A percentile compares a stretch with the other conserved stretches of the same genome.
These are phyloP conservation scores for Ceratocystis destructans DNA, from an alignment of 2,329 filamentous ascomycete genomes.

Conservation along the genomic window DNA sequence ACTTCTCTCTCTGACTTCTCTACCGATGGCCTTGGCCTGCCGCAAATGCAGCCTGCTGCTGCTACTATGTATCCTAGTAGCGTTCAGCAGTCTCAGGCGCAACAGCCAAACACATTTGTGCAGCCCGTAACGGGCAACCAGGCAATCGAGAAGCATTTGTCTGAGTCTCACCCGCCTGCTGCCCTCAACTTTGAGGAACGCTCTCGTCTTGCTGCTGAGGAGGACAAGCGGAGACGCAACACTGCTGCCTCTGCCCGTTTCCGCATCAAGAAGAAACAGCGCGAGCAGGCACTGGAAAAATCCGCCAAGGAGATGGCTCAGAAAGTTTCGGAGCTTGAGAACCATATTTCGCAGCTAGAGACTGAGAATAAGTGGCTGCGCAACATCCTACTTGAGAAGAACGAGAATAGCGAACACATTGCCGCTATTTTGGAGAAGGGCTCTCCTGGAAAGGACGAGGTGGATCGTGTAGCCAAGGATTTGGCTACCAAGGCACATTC, in stretches of 20 bases:
- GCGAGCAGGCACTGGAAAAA: slow-evolving; percentile 71
- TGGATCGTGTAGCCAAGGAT: slow-evolving; percentile 11
- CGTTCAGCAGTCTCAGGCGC: slow-evolving; percentile 25
- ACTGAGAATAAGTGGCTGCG: slow-evolving; percentile 74
- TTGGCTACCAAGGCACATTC: background rate
- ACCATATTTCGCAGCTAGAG: slow-evolving; percentile 61
- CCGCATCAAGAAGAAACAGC: slow-evolving; percentile 91
- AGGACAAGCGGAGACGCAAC: slow-evolving; percentile 81
- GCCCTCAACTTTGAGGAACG: slow-evolving; percentile 51
- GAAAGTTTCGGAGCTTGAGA: slow-evolving; percentile 60
- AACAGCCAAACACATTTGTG: slow-evolving; percentile 19
- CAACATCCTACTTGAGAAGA: slow-evolving; percentile 70
- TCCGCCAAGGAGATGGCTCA: slow-evolving; percentile 73
- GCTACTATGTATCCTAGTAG: slow-evolving; percentile 33
- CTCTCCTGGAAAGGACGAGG: slow-evolving; percentile 26
- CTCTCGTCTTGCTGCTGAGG: slow-evolving; percentile 62
- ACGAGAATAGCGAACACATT: slow-evolving; percentile 46
- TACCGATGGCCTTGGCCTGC: slow-evolving; percentile 27
- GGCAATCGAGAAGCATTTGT: slow-evolving; percentile 34
- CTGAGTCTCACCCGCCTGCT: slow-evolving; percentile 31
- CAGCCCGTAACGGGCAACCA: slow-evolving; percentile 23
- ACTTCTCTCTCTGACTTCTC: slow-evolving; percentile 4
- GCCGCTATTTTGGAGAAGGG: slow-evolving; percentile 37
- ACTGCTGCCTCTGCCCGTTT: slow-evolving; percentile 80
- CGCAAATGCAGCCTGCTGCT: slow-evolving; percentile 42